Base-by-base conservation (phyloP, 306 rosid species). In the Dalbergia cultrata region DNA sequence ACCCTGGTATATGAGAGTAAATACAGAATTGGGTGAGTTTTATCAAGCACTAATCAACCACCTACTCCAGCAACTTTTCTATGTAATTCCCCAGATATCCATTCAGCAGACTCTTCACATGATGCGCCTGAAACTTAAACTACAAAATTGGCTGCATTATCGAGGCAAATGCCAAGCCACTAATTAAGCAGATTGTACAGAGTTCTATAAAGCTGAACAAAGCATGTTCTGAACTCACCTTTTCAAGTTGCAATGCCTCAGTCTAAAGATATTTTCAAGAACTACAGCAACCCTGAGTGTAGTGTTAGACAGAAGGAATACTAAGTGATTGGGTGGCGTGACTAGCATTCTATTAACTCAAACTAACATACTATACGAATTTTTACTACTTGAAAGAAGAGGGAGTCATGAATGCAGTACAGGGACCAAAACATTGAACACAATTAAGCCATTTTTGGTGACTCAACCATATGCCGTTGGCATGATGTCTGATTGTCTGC, bases 401-500 rank as follows among this genome's bases (percentile, higher is more conserved):
- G 70, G 63, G 18, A 33, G 14, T 49, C 58, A 45, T 34, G 60
- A 49, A 75, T 13, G 10, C 79, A 60, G 13, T 21, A 34, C 14
- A 62, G 37, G 72, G 16, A 12, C 73, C 65, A 21, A 76, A 78
- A 78, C 19, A 50, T 50, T 50, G 7, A 35, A 0, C 57, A 13
- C 21, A 68, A 59, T 33, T 57, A 71, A 54, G 54, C 70, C 66
- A 19, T 57, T 57, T 33, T 45, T 13, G 6, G 7, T 64, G 14
- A n/a, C 60, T 63, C 44, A 37, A 31, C 17, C 52, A 18, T 58
- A 68, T 66, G 70, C 31, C 49, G 56, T n/a, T 60, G 64, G 19
- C 63, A 60, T 68, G 64, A 68, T 60, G 49, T 37, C 64, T 67
- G 19, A 74, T 13, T 47, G 66, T 81, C 8, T 58, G 59, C 58